Percentiles rank a stretch among this genome's conserved stretches.
Evolutionary conservation across 2,329 filamentous ascomycete species (phyloP).

Genomic region (Fusarium musae): DNA sequence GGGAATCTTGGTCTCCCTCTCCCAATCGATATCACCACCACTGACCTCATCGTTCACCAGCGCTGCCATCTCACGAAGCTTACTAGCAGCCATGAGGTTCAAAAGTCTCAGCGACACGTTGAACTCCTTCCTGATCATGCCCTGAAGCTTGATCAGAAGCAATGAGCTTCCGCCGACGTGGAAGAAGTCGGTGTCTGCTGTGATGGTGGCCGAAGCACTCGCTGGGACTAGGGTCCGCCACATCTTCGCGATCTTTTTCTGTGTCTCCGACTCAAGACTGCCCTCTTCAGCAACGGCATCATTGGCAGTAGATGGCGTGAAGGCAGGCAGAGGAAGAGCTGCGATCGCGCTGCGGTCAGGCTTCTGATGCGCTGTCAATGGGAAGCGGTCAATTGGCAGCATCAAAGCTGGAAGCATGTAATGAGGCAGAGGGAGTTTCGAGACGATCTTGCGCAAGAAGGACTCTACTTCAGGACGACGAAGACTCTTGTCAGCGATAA

Average conservation of each 20-base stretch:
- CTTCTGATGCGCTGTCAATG: background rate
- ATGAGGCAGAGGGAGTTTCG: background rate
- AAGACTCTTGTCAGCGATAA: conserved; percentile 4
- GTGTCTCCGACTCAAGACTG: background rate
- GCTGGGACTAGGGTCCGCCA: background rate
- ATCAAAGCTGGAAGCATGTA: background rate
- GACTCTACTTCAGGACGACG: background rate
- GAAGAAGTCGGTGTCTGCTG: conserved; percentile 4
- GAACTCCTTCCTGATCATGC: conserved; percentile 39
- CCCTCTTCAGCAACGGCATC: background rate
- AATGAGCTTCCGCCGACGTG: conserved; percentile 3
- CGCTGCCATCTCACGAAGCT: conserved; percentile 53
- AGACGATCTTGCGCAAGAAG: background rate
- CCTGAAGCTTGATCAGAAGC: conserved; percentile 5
- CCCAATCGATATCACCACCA: conserved; percentile 10
- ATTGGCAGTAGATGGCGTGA: rapidly evolving
- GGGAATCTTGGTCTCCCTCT: conserved; percentile 1
- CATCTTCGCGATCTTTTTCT: background rate
- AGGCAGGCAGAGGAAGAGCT: background rate
- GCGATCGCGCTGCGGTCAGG: background rate
- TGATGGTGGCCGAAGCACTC: background rate
- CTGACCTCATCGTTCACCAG: background rate
- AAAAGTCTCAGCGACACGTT: conserved; percentile 46
- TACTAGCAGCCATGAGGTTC: conserved; percentile 52
- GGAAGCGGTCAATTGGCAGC: background rate